Evolutionary conservation across 2,329 filamentous ascomycete genomes (phyloP), one percentile per base, ranked within the genome.

Genomic region (Fusarium protoensiforme): DNA sequence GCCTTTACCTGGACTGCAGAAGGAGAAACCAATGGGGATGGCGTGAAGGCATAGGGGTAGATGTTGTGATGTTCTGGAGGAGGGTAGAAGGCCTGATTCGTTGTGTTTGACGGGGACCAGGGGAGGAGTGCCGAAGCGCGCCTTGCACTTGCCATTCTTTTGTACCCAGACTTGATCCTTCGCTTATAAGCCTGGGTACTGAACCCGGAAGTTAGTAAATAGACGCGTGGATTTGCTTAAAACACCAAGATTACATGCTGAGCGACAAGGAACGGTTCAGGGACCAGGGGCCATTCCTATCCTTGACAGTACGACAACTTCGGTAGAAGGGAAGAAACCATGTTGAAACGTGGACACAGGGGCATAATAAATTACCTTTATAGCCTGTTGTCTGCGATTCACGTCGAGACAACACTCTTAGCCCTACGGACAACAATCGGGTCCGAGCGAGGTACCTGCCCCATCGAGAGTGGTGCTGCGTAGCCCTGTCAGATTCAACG

Each of bases 1-100:
- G 65, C 57, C 2, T 65, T 60, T 61, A 48, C 65, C n/a, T 67
- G 64, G 64, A 67, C 64, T 18, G 59, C 64, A 6, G 51, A 67
- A 38, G 59, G 36, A 3, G 59, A 67, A 39, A 64, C 51, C 5
- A 67, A 67, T 22, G 64, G 59, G 2, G 48, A 67, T 39, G 57
- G 46, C 18, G 48, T 61, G 27, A 24, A 38, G 22, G 64, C 60
- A 7, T 36, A 62, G n/a, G n/a, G 27, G 27, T 22, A 5, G 60
- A 41, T n/a, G 13, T 54, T 18, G 13, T 18, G 10, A 7, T 24
- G 16, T 33, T 33, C 6, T 20, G 11, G 27, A 53, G 18, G 29
- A 31, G 27, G 27, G 33, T 31, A n/a, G 20, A 14, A 38, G 5
- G 33, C 14, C 11, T 18, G 16, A 16, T 31, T 35, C 29, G 13